phyloP scores from a whole-genome alignment of 257 asterid genomes.

The Nicotiana obtusifolia region DNA sequence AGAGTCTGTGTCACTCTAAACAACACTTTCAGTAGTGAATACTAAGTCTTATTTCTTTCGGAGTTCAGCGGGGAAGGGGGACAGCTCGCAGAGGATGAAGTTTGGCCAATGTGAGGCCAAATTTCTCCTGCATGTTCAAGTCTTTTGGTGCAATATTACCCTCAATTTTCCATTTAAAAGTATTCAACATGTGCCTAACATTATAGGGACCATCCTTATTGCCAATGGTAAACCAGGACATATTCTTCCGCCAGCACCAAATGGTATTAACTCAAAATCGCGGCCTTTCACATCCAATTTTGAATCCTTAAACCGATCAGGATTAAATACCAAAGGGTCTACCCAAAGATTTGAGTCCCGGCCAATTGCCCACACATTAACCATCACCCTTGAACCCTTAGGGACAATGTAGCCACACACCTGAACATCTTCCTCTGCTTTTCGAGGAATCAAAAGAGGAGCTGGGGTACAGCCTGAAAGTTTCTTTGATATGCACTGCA shows the following conservation, averaged over 20 bases:
- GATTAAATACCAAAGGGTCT: neutral
- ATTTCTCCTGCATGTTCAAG: slow-evolving; percentile 11
- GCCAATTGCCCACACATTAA: slow-evolving; percentile 14
- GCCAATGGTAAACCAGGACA: slow-evolving; percentile 17
- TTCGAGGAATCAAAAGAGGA: slow-evolving; percentile 2
- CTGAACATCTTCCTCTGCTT: neutral
- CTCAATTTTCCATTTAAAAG: slow-evolving; percentile 11
- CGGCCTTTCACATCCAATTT: slow-evolving; percentile 2
- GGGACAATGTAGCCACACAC: slow-evolving; percentile 14
- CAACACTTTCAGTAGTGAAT: no score
- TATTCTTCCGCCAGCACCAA: slow-evolving; percentile 14
- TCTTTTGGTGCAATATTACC: neutral
- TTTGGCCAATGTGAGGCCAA: slow-evolving; percentile 9
- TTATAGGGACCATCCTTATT: neutral
- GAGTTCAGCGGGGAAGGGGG: neutral
- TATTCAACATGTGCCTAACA: slow-evolving; percentile 12
- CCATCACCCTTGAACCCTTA: neutral
- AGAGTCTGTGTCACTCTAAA: no score
- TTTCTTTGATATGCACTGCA: slow-evolving; percentile 7
- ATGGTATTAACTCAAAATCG: slow-evolving; percentile 17
- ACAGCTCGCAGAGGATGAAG: slow-evolving; percentile 2
- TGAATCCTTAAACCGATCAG: neutral
- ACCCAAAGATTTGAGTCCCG: slow-evolving; percentile 8
- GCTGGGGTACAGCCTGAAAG: slow-evolving; percentile 4
- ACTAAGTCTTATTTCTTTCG: no score